Evolutionary conservation across 768 basidiomycete species (phyloP).

Genomic region (Exidia glandulosa): DNA sequence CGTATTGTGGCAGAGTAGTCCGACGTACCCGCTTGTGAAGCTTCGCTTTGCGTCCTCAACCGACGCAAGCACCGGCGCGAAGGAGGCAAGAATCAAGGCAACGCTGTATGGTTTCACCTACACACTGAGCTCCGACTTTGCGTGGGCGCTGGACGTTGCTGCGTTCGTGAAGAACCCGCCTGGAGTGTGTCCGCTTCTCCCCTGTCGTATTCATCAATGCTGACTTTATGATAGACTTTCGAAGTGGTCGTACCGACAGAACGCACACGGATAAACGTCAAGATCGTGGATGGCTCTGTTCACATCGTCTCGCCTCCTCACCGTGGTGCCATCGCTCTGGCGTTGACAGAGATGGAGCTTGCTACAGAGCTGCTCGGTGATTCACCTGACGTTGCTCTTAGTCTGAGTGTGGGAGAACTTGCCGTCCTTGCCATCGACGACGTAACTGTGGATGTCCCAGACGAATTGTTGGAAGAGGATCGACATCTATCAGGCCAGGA

Average conservation of each 20-base stretch:
- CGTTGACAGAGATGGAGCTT: conserved; percentile 57
- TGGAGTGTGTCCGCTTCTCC: conserved; percentile 45
- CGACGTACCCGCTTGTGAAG: conserved; percentile 43
- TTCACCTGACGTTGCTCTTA: conserved; percentile 43
- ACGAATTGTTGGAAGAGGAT: neutral
- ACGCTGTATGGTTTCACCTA: conserved; percentile 54
- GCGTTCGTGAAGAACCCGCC: conserved; percentile 73
- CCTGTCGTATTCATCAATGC: neutral
- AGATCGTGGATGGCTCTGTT: conserved; percentile 54
- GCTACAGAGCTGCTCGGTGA: conserved; percentile 64
- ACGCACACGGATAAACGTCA: conserved; percentile 58
- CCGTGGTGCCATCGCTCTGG: conserved; percentile 54
- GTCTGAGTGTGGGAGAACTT: conserved; percentile 36
- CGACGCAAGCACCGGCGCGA: conserved; percentile 49
- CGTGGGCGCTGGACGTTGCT: conserved; percentile 50
- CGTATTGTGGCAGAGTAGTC: conserved; percentile 2
- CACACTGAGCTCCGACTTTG: conserved; percentile 48
- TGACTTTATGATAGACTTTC: conserved; percentile 49
- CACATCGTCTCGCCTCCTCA: conserved; percentile 45
- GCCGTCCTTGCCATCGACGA: conserved; percentile 47
- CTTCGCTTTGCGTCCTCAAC: conserved; percentile 56
- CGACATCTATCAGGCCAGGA: conserved; percentile 23
- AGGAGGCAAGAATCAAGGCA: conserved; percentile 66
- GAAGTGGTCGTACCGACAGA: conserved; percentile 90
- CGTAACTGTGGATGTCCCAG: conserved; percentile 13